phyloP scores from a whole-genome alignment of 2,329 filamentous ascomycete species.

The Curvularia lunata region DNA sequence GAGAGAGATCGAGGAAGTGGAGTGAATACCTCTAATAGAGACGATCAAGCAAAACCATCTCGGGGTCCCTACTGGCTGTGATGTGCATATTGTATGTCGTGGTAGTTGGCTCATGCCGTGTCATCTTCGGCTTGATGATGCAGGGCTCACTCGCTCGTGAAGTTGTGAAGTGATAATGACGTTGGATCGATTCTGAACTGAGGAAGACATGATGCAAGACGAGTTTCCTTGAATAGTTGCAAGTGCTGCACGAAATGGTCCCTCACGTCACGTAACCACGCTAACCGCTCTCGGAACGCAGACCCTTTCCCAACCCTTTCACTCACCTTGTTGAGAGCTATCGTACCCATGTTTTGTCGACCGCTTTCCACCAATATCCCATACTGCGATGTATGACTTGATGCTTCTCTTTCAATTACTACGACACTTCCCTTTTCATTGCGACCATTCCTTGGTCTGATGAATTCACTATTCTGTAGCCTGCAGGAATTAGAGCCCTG shows the following conservation, averaged over 20 bases:
- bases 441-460: neutral
- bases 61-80: too few relatives aligned
- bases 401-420: slow-evolving; percentile 9
- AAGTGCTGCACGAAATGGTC: neutral
- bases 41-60: too few relatives aligned
- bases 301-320: neutral
- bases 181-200: neutral
- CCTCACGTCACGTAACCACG: neutral
- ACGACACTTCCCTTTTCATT: neutral
- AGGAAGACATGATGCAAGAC: neutral
- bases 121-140: neutral
- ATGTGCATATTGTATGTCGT: neutral
- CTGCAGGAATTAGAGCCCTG: slow-evolving; percentile 3
- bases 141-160: neutral
- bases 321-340: neutral
- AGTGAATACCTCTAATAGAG: too few relatives aligned
- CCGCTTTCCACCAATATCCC: neutral
- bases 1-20: too few relatives aligned
- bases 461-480: neutral
- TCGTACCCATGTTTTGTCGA: neutral
- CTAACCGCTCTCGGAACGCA: neutral
- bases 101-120: too few relatives aligned
- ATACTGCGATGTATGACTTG: neutral
- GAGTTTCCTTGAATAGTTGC: neutral
- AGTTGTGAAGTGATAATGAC: neutral